A percentile compares a stretch with the other conserved stretches of the same genome.
Conservation (phyloP, 2,329 filamentous ascomycete genomes). For the Paradendryphiella salina region DNA sequence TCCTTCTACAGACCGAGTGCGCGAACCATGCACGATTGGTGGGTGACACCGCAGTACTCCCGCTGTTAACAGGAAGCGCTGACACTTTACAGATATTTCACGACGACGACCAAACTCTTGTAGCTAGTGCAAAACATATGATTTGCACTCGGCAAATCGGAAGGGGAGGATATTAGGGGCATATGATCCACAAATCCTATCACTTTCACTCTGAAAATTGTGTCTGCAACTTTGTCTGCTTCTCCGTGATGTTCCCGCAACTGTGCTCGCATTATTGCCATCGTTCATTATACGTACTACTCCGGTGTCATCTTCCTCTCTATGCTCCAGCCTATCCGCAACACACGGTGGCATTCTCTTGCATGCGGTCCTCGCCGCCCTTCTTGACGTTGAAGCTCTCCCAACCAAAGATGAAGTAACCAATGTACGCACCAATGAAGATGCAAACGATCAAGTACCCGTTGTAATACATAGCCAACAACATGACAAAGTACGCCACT, state of each 20-base stretch:
- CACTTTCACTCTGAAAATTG: background rate
- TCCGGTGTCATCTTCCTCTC: background rate
- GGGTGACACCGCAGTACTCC: background rate
- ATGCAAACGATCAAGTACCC: slow-evolving; percentile 66
- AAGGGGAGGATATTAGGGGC: background rate
- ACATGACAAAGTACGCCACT: slow-evolving; percentile 79
- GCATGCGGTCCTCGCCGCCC: slow-evolving; percentile 35
- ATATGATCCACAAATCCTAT: background rate
- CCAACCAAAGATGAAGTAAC: slow-evolving; percentile 45
- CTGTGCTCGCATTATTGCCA: background rate
- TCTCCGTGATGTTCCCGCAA: background rate
- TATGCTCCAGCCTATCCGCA: slow-evolving; percentile 37
- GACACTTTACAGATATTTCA: slow-evolving; percentile 1
- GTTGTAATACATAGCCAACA: slow-evolving; percentile 69
- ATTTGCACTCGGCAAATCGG: background rate
- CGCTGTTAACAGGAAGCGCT: background rate
- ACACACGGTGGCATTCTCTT: slow-evolving; percentile 43
- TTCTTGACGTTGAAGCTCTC: slow-evolving; percentile 36
- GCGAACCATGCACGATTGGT: background rate
- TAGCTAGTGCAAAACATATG: background rate
- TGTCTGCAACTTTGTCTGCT: background rate
- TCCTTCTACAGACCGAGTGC: background rate
- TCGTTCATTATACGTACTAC: background rate
- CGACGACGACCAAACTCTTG: background rate
- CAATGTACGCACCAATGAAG: slow-evolving; percentile 44